Conservation (phyloP, 139 green algal species). For the Pedinophyceae sp. region DNA sequence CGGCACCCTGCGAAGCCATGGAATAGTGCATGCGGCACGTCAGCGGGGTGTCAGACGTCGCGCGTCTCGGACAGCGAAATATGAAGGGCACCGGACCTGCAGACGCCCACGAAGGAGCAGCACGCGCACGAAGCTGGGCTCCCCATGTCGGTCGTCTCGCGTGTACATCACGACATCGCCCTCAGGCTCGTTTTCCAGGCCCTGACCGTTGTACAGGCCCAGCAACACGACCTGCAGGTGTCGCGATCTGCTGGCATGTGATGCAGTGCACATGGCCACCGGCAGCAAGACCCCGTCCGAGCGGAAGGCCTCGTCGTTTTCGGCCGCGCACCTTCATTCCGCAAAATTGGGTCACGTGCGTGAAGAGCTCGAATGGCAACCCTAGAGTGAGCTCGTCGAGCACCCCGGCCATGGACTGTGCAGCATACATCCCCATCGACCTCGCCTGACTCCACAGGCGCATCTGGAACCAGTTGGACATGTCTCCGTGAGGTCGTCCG, state of each 20-base stretch:
- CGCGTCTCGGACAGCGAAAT: neutral
- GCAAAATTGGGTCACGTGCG: slow-evolving; percentile 63
- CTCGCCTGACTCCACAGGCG: slow-evolving; percentile 53
- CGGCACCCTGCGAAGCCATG: no score
- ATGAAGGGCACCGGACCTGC: slow-evolving; percentile 13
- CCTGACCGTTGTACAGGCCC: slow-evolving; percentile 73
- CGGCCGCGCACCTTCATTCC: slow-evolving; percentile 41
- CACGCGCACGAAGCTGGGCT: slow-evolving; percentile 56
- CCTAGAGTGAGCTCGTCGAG: slow-evolving; percentile 22
- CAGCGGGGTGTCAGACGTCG: neutral
- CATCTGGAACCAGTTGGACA: slow-evolving; percentile 80
- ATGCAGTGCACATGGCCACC: neutral
- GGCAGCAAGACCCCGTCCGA: neutral
- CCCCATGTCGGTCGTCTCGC: slow-evolving; percentile 14
- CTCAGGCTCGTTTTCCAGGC: slow-evolving; percentile 31
- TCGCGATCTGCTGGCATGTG: neutral
- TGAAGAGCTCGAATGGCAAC: slow-evolving; percentile 78
- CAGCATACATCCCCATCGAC: slow-evolving; percentile 42
- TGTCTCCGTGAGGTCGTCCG: no score
- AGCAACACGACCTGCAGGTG: slow-evolving; percentile 51
- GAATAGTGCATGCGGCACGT: slow-evolving; percentile 6
- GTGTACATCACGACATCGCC: slow-evolving; percentile 45
- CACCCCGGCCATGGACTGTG: slow-evolving; percentile 39
- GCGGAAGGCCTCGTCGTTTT: neutral
- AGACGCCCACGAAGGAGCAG: slow-evolving; percentile 53